Conservation (phyloP, 2,329 filamentous ascomycete species). For the Chaetomiaceae sp. region DNA sequence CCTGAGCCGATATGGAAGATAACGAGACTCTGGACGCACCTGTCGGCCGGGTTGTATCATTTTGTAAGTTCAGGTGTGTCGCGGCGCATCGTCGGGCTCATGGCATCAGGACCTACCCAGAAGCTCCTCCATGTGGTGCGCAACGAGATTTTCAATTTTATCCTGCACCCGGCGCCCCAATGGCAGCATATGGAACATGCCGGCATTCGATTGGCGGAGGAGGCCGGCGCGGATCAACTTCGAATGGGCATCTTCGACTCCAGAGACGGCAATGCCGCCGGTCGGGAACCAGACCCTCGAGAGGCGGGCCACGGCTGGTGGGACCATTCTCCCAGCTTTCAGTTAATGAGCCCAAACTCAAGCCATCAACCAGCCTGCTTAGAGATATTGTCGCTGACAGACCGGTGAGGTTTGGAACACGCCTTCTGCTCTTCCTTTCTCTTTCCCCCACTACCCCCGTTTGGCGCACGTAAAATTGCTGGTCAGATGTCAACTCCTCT, state of each 20-base stretch:
- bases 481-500: too few species aligned
- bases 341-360: background rate
- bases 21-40: slow-evolving; percentile 77
- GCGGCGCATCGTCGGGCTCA: background rate
- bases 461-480: too few species aligned
- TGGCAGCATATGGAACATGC: slow-evolving; percentile 88
- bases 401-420: too few species aligned
- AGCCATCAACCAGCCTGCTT: background rate
- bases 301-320: slow-evolving; percentile 40
- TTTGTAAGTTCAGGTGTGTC: background rate
- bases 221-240: slow-evolving; percentile 68
- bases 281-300: slow-evolving; percentile 78
- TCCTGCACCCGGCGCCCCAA: slow-evolving; percentile 81
- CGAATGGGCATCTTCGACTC: slow-evolving; percentile 60
- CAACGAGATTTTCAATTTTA: slow-evolving; percentile 80
- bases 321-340: slow-evolving; percentile 11
- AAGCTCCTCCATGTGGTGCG: slow-evolving; percentile 72
- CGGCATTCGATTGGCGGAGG: slow-evolving; percentile 75
- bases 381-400: too few species aligned
- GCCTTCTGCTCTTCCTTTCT: too few species aligned
- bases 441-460: too few species aligned
- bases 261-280: slow-evolving; percentile 57
- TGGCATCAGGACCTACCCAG: slow-evolving; percentile 19
- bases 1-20: slow-evolving; percentile 79
- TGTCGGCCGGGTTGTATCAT: slow-evolving; percentile 24